Evolutionary conservation across 1,284 basidiomycete genomes (phyloP).

Genomic region (Cryptococcus amylolentus): DNA sequence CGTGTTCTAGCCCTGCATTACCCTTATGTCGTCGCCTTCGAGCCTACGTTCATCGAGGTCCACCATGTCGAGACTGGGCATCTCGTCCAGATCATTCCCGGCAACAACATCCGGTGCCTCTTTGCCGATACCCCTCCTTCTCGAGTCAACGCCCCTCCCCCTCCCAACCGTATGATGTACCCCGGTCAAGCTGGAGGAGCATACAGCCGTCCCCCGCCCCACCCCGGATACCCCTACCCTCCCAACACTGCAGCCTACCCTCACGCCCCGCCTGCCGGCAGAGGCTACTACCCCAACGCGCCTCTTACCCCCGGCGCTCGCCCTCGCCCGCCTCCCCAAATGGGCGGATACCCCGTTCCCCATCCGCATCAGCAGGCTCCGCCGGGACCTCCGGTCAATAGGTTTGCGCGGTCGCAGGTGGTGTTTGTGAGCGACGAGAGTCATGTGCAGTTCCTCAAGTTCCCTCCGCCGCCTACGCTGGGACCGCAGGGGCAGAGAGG

Average conservation of each 20-base stretch:
- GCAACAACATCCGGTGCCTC: slow-evolving; percentile 78
- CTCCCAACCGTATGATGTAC: slow-evolving; percentile 34
- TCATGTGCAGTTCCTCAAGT: slow-evolving; percentile 49
- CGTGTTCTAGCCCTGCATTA: slow-evolving; percentile 74
- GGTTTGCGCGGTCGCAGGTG: slow-evolving; percentile 42
- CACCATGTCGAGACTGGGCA: slow-evolving; percentile 90
- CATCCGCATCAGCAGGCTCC: neutral
- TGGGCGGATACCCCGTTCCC: slow-evolving; percentile 21
- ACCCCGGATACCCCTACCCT: slow-evolving; percentile 3
- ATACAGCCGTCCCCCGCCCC: slow-evolving; percentile 6
- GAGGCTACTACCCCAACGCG: slow-evolving; percentile 9
- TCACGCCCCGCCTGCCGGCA: slow-evolving; percentile 4
- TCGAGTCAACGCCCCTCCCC: slow-evolving; percentile 40
- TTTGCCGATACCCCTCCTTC: slow-evolving; percentile 94
- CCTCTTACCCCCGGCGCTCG: neutral
- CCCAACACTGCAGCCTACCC: neutral
- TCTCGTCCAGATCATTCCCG: slow-evolving; percentile 93
- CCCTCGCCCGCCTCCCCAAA: neutral
- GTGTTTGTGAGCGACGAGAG: slow-evolving; percentile 48
- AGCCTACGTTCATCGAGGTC: slow-evolving; percentile 94
- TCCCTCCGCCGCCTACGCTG: slow-evolving; percentile 24
- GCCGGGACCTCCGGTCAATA: slow-evolving; percentile 7
- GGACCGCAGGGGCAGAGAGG: neutral
- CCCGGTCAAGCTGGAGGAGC: neutral
- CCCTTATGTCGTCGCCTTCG: slow-evolving; percentile 95